Conservation (phyloP, 1,139 yeast species). For the Saccharomycopsis crataegensis region DNA sequence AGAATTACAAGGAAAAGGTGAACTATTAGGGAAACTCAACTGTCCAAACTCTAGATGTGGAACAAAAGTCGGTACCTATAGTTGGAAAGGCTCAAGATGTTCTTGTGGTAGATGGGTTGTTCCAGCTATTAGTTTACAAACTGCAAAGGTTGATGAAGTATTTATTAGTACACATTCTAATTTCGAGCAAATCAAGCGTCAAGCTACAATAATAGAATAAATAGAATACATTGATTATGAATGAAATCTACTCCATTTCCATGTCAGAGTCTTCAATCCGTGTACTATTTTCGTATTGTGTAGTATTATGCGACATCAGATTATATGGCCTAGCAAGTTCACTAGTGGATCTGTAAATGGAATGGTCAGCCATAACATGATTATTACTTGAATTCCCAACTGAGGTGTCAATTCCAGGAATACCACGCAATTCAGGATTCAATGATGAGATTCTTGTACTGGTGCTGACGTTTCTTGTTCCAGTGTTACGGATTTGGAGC, state of each 20-base stretch:
- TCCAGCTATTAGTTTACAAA: slow-evolving; percentile 80
- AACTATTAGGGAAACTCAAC: slow-evolving; percentile 67
- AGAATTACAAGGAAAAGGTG: slow-evolving; percentile 54
- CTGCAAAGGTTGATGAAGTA: slow-evolving; percentile 72
- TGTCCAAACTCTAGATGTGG: slow-evolving; percentile 71
- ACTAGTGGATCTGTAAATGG: neutral
- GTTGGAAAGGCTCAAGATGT: slow-evolving; percentile 93
- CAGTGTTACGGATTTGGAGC: neutral
- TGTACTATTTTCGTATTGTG: neutral
- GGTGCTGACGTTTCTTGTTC: slow-evolving; percentile 15
- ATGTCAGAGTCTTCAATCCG: slow-evolving; percentile 13
- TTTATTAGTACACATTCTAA: slow-evolving; percentile 16
- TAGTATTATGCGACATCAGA: slow-evolving; percentile 9
- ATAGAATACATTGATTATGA: neutral
- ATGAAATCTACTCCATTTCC: slow-evolving; percentile 15
- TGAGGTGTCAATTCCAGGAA: neutral
- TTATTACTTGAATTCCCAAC: neutral
- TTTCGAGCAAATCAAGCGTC: slow-evolving; percentile 12
- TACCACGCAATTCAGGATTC: slow-evolving; percentile 3
- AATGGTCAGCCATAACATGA: neutral
- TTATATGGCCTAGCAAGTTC: neutral
- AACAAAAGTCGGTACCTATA: slow-evolving; percentile 64
- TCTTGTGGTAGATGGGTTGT: slow-evolving; percentile 95
- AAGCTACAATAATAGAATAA: neutral
- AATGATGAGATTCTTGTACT: slow-evolving; percentile 18